Evolutionary conservation across 768 basidiomycete genomes (phyloP), one percentile per base, ranked within the genome.

Genomic region (Leccinum olivaceopallidum): DNA sequence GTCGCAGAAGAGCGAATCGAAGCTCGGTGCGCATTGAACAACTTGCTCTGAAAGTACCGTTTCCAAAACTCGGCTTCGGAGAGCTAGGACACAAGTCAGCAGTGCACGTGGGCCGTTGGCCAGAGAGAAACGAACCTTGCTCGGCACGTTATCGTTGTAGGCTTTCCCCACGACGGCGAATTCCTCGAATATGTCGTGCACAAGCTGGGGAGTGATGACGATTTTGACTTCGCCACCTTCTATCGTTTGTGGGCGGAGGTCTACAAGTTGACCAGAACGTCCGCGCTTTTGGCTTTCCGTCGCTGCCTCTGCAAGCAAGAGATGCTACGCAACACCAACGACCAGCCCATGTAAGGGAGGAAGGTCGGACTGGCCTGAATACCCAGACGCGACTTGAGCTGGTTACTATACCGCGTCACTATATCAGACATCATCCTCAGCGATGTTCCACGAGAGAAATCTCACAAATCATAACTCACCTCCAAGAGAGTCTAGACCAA

Each of bases 161-260:
- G 95, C 96, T 73, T 86, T 90, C 44, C 90, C 88, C 13, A 98
- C 94, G 34, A 97, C 90, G 2, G 97, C 95, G 71, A 95, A 98
- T 77, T 97, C 95, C 64, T 98, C 95, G 68, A 99, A 99, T 53
- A 98, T 94, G 69, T 98, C 96, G 67, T 92, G 87, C 36, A 96
- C 90, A 50, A 98, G 82, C 74, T 95, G 92, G 16, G 91, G 91
- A 3, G 94, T 95, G 53, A 96, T 89, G 63, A 89, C 85, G 63
- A 95, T 92, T 74, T 92, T 95, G 70, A 90, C 83, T 74, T 95
- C 92, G 18, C 92, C 92, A 24, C 85, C 84, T 61, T 92, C 90
- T 18, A 89, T 85, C 2, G 92, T 86, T 69, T 92, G 88, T 5
- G 92, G 92, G 44, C 92, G 88, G 6, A 92, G 93, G 67, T 95